Conservation (phyloP, 2,329 filamentous ascomycete genomes). For the Periglandula ipomoeae region DNA sequence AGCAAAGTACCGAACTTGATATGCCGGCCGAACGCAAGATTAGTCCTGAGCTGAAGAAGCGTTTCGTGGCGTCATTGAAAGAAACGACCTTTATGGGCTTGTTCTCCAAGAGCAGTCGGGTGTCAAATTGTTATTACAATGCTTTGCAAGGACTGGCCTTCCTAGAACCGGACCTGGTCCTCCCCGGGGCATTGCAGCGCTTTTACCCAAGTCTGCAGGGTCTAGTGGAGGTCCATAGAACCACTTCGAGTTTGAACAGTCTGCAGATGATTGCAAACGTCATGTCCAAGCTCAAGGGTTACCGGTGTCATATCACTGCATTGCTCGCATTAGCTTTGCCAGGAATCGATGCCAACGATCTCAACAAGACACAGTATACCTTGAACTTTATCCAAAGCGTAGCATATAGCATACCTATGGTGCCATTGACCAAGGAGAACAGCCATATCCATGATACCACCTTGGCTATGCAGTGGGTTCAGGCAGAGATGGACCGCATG, state of each 20-base stretch:
- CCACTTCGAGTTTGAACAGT: conserved; percentile 84
- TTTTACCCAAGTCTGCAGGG: conserved; percentile 98
- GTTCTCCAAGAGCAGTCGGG: conserved; percentile 88
- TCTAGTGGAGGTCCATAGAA: conserved; percentile 92
- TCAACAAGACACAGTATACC: conserved; percentile 93
- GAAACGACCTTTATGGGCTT: conserved; percentile 98
- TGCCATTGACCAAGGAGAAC: conserved; percentile 55
- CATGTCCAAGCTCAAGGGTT: conserved; percentile 91
- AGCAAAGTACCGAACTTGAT: conserved; percentile 86
- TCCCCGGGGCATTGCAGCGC: conserved; percentile 86
- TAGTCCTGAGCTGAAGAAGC: conserved; percentile 69
- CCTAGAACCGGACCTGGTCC: conserved; percentile 81
- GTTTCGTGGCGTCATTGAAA: conserved; percentile 80
- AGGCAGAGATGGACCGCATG: conserved; percentile 87
- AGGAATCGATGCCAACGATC: conserved; percentile 93
- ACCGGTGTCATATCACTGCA: conserved; percentile 89
- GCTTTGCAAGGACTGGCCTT: conserved; percentile 84
- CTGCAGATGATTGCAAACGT: conserved; percentile 86
- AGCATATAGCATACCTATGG: conserved; percentile 90
- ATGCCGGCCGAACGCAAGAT: conserved; percentile 72
- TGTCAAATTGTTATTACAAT: conserved; percentile 85
- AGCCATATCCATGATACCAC: conserved; percentile 62
- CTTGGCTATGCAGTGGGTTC: conserved; percentile 87
- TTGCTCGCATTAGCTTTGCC: conserved; percentile 86
- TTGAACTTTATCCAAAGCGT: conserved; percentile 92